Percentiles rank a stretch among this genome's conserved stretches.
phyloP scores from a whole-genome alignment of 305 asterid genomes.

The Fraxinus floribunda region DNA sequence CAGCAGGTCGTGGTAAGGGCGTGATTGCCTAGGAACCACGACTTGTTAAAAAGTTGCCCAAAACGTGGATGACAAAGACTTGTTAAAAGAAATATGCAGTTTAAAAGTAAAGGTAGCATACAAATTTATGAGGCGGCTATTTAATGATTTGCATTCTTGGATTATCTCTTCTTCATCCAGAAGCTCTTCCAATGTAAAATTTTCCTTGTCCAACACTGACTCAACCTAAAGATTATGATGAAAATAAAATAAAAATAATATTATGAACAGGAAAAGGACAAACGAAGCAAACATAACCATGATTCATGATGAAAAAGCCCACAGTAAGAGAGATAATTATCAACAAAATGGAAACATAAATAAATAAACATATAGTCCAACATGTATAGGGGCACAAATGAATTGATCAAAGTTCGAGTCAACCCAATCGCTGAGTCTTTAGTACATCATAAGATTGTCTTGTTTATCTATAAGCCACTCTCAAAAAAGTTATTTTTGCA shows the following conservation, averaged over 20 bases:
- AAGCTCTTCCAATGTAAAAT: constrained; percentile 86
- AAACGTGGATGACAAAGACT: background rate
- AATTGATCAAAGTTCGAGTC: constrained; percentile 4
- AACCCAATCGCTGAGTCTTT: background rate
- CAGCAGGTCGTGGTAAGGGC: background rate
- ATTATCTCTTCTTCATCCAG: constrained; percentile 98
- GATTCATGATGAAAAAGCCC: background rate
- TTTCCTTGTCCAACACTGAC: constrained; percentile 87
- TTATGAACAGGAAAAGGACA: constrained; percentile 5
- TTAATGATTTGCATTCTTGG: constrained; percentile 98
- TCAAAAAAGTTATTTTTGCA: background rate
- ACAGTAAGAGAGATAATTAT: background rate
- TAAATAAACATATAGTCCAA: background rate
- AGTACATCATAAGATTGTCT: constrained; percentile 13
- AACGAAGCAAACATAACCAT: background rate
- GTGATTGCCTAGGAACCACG: background rate
- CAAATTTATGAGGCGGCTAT: constrained; percentile 96
- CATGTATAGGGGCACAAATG: background rate
- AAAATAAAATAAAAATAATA: constrained; percentile 14
- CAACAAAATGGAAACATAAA: background rate
- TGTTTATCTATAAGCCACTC: constrained; percentile 11
- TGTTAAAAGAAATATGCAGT: background rate
- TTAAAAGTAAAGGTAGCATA: constrained; percentile 29
- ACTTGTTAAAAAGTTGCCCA: background rate
- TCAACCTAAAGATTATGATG: constrained; percentile 59